Evolutionary conservation across 139 green algal genomes (phyloP), one percentile per base, ranked within the genome.

Genomic region (Picochlorum sp.): DNA sequence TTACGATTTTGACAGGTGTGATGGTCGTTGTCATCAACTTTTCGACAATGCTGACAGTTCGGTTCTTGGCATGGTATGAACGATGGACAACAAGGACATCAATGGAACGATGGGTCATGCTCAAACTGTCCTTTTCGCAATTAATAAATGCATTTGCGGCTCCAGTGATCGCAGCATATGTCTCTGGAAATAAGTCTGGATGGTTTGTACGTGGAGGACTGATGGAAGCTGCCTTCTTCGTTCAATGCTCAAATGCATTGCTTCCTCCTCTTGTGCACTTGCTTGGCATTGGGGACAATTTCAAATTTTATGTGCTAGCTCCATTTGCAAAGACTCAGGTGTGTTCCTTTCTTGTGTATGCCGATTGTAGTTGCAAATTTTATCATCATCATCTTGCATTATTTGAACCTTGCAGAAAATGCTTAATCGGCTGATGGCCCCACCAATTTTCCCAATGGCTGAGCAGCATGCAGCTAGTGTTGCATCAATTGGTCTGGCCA

Each of bases 191-290:
- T 55, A 26, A n/a, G n/a, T 47, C 24, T 60, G 45, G 55, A 0
- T 71, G 65, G 65, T 86, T 79, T 72, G 62, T 64, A 3, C 66
- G 66, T 1, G 80, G 77, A 38, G 80, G 80, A 41, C 61, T 86
- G 6, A 69, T 82, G 45, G 80, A 86, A 55, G 55, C 56, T 26
- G 80, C 80, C 34, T 84, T 84, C 69, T 86, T 71, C 47, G 72
- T 77, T 37, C 76, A 82, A 64, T 41, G 77, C 15, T 69, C 70
- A 63, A 86, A 82, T 61, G 70, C 78, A 26, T 31, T 86, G 60
- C 28, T 84, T 30, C 77, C 74, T 8, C 65, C 72, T 21, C 55
- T 82, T 20, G 57, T 72, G 6, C 56, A 49, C 24, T 57, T 80
- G 14, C 44, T 78, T 10, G 79, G 75, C 69, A 56, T 67, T 20